Conservation (phyloP, 805 yeast genomes). For the Metschnikowia lunata region DNA sequence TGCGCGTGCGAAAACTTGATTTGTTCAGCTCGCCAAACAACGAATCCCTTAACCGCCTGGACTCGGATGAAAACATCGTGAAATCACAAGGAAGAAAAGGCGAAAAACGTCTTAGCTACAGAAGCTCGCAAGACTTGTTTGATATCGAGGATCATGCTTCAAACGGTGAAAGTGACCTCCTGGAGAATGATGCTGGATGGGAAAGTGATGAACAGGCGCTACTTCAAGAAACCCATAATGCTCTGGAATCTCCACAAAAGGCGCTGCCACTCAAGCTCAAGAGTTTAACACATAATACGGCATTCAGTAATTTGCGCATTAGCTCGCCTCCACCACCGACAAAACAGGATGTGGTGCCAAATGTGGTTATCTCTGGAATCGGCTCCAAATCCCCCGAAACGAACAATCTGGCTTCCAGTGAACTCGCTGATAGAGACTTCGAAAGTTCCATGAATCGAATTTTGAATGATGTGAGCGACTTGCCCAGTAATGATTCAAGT, state of each 20-base stretch:
- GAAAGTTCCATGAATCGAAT: neutral
- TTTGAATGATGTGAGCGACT: neutral
- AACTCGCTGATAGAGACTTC: neutral
- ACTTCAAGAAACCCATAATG: too few relatives aligned
- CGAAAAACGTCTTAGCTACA: neutral
- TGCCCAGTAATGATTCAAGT: neutral
- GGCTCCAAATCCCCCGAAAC: too few relatives aligned
- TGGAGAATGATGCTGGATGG: neutral
- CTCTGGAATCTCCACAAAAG: neutral
- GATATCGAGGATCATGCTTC: neutral
- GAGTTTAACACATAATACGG: constrained; percentile 33
- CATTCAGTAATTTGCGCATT: constrained; percentile 31
- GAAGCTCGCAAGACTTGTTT: neutral
- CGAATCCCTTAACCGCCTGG: neutral
- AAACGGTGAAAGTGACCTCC: constrained; percentile 1
- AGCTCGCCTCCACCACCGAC: neutral
- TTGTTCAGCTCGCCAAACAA: constrained; percentile 20
- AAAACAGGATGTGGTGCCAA: too few relatives aligned
- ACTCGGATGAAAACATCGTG: too few relatives aligned
- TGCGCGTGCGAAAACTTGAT: constrained; percentile 38
- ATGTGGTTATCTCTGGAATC: too few relatives aligned
- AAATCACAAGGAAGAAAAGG: neutral
- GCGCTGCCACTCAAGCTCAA: constrained; percentile 7
- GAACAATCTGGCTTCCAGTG: too few relatives aligned
- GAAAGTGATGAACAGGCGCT: too few relatives aligned